These are phyloP conservation scores for Sporothrix variecibatus DNA, from an alignment of 2,329 filamentous ascomycete genomes.

Conservation along the genomic window DNA sequence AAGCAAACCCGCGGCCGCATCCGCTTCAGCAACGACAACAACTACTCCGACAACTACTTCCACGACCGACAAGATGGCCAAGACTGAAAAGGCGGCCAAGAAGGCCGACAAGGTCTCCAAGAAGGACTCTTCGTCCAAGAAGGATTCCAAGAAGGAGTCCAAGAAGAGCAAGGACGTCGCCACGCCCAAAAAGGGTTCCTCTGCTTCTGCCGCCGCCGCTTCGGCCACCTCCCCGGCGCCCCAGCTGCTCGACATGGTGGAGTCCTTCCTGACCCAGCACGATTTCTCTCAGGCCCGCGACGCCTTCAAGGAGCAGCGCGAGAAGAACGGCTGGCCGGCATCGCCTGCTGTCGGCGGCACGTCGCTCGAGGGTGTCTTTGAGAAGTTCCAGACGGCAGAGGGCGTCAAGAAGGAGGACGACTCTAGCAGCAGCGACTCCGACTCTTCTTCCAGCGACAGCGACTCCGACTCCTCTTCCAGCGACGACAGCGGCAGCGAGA, in stretches of 20 bases:
- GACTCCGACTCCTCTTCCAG: slow-evolving; percentile 31
- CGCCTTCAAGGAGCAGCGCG: slow-evolving; percentile 65
- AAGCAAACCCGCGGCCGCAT: slow-evolving; percentile 20
- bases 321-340: slow-evolving; percentile 52
- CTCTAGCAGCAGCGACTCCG: not conserved
- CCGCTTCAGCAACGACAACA: not conserved
- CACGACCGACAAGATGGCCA: slow-evolving; percentile 23
- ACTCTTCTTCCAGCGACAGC: not conserved
- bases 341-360: slow-evolving; percentile 32
- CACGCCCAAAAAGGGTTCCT: slow-evolving; percentile 27
- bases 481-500: slow-evolving; percentile 35
- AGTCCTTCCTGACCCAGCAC: slow-evolving; percentile 65
- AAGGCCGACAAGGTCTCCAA: slow-evolving; percentile 30
- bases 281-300: slow-evolving; percentile 63
- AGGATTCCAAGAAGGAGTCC: slow-evolving; percentile 6
- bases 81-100: slow-evolving; percentile 30
- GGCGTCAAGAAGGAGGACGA: slow-evolving; percentile 29
- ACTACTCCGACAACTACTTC: not conserved
- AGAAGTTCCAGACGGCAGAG: slow-evolving; percentile 50
- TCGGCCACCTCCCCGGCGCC: slow-evolving; percentile 47
- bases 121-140: slow-evolving; percentile 18
- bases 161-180: slow-evolving; percentile 28
- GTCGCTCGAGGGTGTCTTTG: slow-evolving; percentile 54
- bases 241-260: slow-evolving; percentile 67
- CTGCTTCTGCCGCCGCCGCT: slow-evolving; percentile 26